phyloP scores from a whole-genome alignment of 2,329 filamentous ascomycete genomes.

The Hypoxylon sp. region DNA sequence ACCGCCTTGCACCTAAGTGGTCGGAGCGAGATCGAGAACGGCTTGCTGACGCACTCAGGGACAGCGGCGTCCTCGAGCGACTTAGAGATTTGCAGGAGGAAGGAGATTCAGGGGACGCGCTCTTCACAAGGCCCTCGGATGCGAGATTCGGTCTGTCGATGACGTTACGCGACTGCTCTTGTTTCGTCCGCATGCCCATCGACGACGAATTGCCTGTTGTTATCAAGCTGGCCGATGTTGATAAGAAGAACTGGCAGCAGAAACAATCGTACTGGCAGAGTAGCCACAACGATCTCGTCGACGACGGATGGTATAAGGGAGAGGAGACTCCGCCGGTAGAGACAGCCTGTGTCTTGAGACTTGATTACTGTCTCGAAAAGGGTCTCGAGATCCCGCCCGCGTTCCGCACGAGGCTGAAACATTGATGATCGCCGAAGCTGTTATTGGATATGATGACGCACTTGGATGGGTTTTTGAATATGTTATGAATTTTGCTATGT shows the following conservation, averaged over 20 bases:
- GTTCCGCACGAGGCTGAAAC: slow-evolving; percentile 41
- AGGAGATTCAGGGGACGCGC: slow-evolving; percentile 62
- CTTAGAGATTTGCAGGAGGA: slow-evolving; percentile 56
- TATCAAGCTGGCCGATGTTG: slow-evolving; percentile 80
- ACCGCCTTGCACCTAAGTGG: slow-evolving; percentile 57
- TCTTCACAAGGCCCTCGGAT: slow-evolving; percentile 59
- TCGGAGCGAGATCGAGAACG: slow-evolving; percentile 53
- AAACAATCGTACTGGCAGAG: slow-evolving; percentile 79
- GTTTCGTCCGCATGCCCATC: slow-evolving; percentile 74
- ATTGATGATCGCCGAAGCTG: background rate
- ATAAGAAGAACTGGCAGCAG: slow-evolving; percentile 77
- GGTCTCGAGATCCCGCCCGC: slow-evolving; percentile 40
- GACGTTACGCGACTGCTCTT: slow-evolving; percentile 85
- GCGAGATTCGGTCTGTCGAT: slow-evolving; percentile 76
- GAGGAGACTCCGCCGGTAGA: slow-evolving; percentile 49
- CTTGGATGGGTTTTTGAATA: slow-evolving; percentile 1
- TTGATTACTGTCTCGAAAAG: slow-evolving; percentile 33
- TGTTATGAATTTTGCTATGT: slow-evolving; percentile 16
- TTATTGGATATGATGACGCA: background rate
- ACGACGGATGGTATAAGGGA: slow-evolving; percentile 76
- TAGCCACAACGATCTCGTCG: slow-evolving; percentile 73
- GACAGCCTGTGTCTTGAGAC: slow-evolving; percentile 52
- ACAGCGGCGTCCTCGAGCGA: slow-evolving; percentile 57
- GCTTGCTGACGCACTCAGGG: slow-evolving; percentile 58
- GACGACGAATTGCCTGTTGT: slow-evolving; percentile 59